phyloP scores from a whole-genome alignment of 495 filamentous ascomycete genomes.

The Neurospora pannonica region DNA sequence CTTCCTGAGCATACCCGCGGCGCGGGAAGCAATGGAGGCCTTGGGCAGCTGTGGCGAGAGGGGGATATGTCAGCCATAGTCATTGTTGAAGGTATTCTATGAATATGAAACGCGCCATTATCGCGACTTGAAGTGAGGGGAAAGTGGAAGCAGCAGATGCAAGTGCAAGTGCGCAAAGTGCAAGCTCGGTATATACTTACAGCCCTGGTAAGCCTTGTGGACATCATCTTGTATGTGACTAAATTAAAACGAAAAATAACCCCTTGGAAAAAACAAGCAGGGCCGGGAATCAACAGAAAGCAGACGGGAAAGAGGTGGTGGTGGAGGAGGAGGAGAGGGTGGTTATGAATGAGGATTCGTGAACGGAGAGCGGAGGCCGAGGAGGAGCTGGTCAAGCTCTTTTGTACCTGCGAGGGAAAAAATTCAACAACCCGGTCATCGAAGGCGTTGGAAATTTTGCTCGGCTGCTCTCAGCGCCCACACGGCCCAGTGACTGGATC shows the following conservation, averaged over 20 bases:
- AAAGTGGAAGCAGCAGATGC: constrained; percentile 1
- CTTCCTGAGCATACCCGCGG: constrained; percentile 45
- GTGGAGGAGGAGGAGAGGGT: constrained; percentile 8
- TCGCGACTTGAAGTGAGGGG: constrained; percentile 5
- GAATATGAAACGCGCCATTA: not conserved
- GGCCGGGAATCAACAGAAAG: constrained; percentile 18
- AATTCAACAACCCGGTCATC: constrained; percentile 33
- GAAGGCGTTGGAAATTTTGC: constrained; percentile 26
- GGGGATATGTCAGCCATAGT: not conserved
- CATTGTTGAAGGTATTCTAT: constrained; percentile 9
- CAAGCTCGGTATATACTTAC: constrained; percentile 39
- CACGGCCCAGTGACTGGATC: not conserved
- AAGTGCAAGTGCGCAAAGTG: not conserved
- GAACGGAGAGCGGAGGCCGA: constrained; percentile 11
- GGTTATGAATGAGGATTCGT: constrained; percentile 16
- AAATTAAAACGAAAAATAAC: constrained; percentile 17
- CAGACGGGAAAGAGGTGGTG: constrained; percentile 23
- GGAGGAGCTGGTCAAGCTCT: constrained; percentile 11
- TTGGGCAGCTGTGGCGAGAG: constrained; percentile 40
- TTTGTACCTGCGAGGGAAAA: constrained; percentile 16
- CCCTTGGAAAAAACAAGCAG: constrained; percentile 19
- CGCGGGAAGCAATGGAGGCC: constrained; percentile 43
- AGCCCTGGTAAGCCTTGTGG: constrained; percentile 54
- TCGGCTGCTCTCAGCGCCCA: not conserved
- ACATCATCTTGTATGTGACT: constrained; percentile 50